Conservation (phyloP, 1,284 basidiomycete genomes). For the Leccinum pachyderme region DNA sequence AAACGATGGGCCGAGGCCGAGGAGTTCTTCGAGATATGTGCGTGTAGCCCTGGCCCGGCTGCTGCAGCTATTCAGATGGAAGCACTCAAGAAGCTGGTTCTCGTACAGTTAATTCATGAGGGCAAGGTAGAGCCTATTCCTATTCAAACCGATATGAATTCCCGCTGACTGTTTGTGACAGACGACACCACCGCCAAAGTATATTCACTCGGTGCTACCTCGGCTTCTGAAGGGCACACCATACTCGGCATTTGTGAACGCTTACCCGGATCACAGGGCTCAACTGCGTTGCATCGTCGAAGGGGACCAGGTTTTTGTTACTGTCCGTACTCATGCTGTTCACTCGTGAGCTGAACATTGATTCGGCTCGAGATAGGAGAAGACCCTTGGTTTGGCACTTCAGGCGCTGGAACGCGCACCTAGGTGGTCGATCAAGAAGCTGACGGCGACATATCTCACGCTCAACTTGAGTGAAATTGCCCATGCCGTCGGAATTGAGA, state of each 20-base stretch:
- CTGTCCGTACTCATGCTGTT: conserved; percentile 37
- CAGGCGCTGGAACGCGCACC: conserved; percentile 66
- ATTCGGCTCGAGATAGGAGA: conserved; percentile 50
- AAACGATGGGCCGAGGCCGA: conserved; percentile 64
- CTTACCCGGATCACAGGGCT: conserved; percentile 55
- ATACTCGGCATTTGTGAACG: conserved; percentile 58
- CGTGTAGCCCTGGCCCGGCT: conserved; percentile 64
- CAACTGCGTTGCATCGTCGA: conserved; percentile 44
- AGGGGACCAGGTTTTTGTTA: conserved; percentile 53
- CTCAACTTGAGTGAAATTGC: conserved; percentile 71
- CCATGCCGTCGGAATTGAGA: conserved; percentile 54
- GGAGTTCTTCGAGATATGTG: conserved; percentile 75
- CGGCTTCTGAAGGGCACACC: conserved; percentile 62
- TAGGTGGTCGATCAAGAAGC: conserved; percentile 70
- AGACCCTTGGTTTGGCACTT: conserved; percentile 65
- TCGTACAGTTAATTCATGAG: conserved; percentile 72
- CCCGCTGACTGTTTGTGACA: conserved; percentile 28
- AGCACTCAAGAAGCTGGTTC: conserved; percentile 77
- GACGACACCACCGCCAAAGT: conserved; percentile 63
- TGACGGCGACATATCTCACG: conserved; percentile 77
- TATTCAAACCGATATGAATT: not conserved
- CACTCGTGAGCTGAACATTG: conserved; percentile 6
- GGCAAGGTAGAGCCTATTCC: conserved; percentile 52
- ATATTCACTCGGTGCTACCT: conserved; percentile 53
- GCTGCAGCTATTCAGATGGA: conserved; percentile 77